Percentiles rank a stretch among this genome's conserved stretches.
phyloP scores from a whole-genome alignment of 2,329 filamentous ascomycete species.

The Talaromyces funiculosus region DNA sequence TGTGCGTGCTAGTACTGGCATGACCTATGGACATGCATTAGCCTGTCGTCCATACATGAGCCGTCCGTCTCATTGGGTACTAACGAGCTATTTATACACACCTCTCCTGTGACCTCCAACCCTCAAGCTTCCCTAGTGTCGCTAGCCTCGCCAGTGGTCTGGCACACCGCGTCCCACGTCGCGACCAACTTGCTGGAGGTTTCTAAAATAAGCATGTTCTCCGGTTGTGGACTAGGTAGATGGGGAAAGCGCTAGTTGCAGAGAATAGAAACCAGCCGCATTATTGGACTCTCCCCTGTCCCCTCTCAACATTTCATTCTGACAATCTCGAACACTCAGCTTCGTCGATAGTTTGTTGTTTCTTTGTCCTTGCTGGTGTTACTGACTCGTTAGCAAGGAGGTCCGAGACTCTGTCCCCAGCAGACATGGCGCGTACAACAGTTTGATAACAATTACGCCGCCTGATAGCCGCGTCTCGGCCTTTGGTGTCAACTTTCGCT shows the following conservation, averaged over 20 bases:
- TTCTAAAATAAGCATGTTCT: slow-evolving; percentile 10
- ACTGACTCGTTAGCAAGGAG: slow-evolving; percentile 3
- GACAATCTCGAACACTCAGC: background rate
- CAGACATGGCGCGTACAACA: slow-evolving; percentile 18
- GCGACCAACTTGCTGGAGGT: background rate
- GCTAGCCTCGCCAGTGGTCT: slow-evolving; percentile 3
- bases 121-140: background rate
- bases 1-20: background rate
- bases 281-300: slow-evolving; percentile 7
- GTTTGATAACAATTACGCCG: slow-evolving; percentile 22
- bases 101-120: background rate
- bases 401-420: slow-evolving; percentile 12
- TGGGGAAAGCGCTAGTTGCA: slow-evolving; percentile 17
- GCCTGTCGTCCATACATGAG: background rate
- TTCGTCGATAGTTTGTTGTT: background rate
- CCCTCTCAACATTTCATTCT: slow-evolving; percentile 10
- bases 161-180: slow-evolving; percentile 8
- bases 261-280: slow-evolving; percentile 25
- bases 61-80: background rate
- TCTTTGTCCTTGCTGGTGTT: background rate
- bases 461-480: slow-evolving; percentile 18
- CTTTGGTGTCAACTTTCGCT: slow-evolving; percentile 23
- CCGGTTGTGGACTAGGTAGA: background rate
- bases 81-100: slow-evolving; percentile 3
- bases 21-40: background rate